phyloP scores from a whole-genome alignment of 192 early-diverging fungal genomes.

The Podila epicladia region DNA sequence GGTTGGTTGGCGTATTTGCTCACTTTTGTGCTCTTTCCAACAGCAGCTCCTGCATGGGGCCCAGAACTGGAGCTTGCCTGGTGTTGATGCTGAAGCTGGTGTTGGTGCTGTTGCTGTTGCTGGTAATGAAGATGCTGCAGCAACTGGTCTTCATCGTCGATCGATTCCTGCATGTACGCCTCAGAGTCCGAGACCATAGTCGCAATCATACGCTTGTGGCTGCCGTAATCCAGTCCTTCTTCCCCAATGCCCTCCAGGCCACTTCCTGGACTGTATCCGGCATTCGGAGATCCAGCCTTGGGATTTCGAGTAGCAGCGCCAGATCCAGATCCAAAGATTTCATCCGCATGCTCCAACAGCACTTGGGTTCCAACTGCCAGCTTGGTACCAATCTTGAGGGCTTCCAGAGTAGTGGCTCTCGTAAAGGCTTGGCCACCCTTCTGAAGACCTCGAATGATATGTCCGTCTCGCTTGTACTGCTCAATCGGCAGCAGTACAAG shows the following conservation, averaged over 20 bases:
- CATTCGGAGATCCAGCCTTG: slow-evolving; percentile 41
- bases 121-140: slow-evolving; percentile 36
- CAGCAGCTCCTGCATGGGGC: not conserved
- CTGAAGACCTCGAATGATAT: slow-evolving; percentile 87
- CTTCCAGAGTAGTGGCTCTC: slow-evolving; percentile 89
- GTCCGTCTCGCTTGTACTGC: slow-evolving; percentile 93
- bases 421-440: slow-evolving; percentile 91
- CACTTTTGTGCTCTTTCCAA: slow-evolving; percentile 42
- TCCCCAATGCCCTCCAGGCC: slow-evolving; percentile 8
- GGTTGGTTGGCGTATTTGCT: slow-evolving; percentile 93
- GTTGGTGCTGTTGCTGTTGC: slow-evolving; percentile 14
- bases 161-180: slow-evolving; percentile 46
- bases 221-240: slow-evolving; percentile 1
- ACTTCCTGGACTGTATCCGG: slow-evolving; percentile 7
- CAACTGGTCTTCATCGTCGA: slow-evolving; percentile 43
- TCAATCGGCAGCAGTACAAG: slow-evolving; percentile 91
- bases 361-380: slow-evolving; percentile 91
- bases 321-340: slow-evolving; percentile 67
- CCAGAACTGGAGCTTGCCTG: not conserved
- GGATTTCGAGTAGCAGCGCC: slow-evolving; percentile 41
- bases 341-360: slow-evolving; percentile 90
- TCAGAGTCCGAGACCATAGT: slow-evolving; percentile 47
- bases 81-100: slow-evolving; percentile 7
- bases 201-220: slow-evolving; percentile 31
- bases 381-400: slow-evolving; percentile 87